phyloP scores from a whole-genome alignment of 257 asterid genomes.

The Buddleja alternifolia region DNA sequence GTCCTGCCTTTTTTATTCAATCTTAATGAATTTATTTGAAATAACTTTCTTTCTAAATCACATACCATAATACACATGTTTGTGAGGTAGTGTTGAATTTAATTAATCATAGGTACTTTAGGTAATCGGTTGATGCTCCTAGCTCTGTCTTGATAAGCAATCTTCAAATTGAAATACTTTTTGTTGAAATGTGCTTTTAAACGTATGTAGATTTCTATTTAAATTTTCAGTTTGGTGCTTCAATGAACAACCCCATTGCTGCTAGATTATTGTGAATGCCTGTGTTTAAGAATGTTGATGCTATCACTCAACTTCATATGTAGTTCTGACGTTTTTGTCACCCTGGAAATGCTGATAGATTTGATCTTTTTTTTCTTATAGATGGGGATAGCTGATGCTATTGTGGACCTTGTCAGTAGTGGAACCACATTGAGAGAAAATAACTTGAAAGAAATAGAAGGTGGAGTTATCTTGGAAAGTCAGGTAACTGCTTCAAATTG shows the following conservation, averaged over 20 bases:
- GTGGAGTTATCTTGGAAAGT: slow-evolving; percentile 90
- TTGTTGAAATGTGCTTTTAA: background rate
- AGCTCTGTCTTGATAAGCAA: background rate
- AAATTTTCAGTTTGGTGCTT: background rate
- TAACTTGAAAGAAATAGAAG: slow-evolving; percentile 91
- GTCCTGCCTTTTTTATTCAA: background rate
- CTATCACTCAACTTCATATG: slow-evolving; percentile 18
- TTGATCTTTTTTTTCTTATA: slow-evolving; percentile 30
- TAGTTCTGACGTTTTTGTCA: background rate
- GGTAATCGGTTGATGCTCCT: slow-evolving; percentile 14
- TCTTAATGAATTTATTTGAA: slow-evolving; percentile 2
- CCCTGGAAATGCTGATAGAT: slow-evolving; percentile 20
- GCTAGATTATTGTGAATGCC: background rate
- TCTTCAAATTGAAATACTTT: background rate
- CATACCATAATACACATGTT: background rate
- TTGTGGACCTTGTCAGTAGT: slow-evolving; percentile 98
- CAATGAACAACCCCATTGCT: slow-evolving; percentile 20
- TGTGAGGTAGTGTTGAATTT: slow-evolving; percentile 6
- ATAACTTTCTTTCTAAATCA: background rate
- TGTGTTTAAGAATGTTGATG: slow-evolving; percentile 7
- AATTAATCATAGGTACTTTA: slow-evolving; percentile 13
- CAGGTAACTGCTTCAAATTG: slow-evolving; percentile 58
- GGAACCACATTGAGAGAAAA: slow-evolving; percentile 95
- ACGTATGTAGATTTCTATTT: slow-evolving; percentile 1
- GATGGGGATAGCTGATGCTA: slow-evolving; percentile 99